Percentiles rank a stretch among this genome's conserved stretches.
These are phyloP conservation scores for Kodamaea leandrae DNA, from an alignment of 805 yeast genomes.

Conservation along the genomic window DNA sequence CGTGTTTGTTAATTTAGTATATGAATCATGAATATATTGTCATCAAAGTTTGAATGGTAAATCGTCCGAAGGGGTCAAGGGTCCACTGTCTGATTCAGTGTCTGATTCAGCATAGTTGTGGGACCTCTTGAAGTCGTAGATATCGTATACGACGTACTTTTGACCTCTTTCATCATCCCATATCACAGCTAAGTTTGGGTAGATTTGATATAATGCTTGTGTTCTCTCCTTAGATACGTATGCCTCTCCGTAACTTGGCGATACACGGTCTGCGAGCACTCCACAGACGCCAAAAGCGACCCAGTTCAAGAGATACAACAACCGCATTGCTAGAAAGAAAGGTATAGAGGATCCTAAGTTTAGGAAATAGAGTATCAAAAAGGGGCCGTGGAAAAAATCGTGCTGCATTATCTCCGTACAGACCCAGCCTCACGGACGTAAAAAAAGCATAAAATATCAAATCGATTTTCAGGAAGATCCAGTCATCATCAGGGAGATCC, in stretches of 20 bases:
- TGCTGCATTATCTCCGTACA: neutral
- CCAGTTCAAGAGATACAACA: neutral
- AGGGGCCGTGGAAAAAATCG: neutral
- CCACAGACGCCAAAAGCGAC: neutral
- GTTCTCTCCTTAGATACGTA: slow-evolving; percentile 7
- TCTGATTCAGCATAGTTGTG: slow-evolving; percentile 9
- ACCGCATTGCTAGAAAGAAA: neutral
- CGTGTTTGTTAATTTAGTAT: no score
- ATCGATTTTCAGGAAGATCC: no score
- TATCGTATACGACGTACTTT: slow-evolving; percentile 9
- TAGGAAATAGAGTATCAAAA: no score
- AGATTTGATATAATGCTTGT: slow-evolving; percentile 6
- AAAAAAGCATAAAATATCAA: no score
- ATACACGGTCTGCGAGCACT: neutral
- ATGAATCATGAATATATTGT: neutral
- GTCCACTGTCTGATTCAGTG: slow-evolving; percentile 9
- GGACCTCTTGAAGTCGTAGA: slow-evolving; percentile 8
- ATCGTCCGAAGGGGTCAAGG: slow-evolving; percentile 9
- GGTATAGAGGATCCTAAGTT: no score
- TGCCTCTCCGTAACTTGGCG: slow-evolving; percentile 7
- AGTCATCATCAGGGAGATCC: no score
- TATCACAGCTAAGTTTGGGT: slow-evolving; percentile 9
- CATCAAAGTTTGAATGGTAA: slow-evolving; percentile 4
- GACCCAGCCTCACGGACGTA: no score
- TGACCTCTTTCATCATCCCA: slow-evolving; percentile 7